These are phyloP conservation scores for Tricholoma hemisulphureum DNA, from an alignment of 768 basidiomycete genomes.

Conservation along the genomic window DNA sequence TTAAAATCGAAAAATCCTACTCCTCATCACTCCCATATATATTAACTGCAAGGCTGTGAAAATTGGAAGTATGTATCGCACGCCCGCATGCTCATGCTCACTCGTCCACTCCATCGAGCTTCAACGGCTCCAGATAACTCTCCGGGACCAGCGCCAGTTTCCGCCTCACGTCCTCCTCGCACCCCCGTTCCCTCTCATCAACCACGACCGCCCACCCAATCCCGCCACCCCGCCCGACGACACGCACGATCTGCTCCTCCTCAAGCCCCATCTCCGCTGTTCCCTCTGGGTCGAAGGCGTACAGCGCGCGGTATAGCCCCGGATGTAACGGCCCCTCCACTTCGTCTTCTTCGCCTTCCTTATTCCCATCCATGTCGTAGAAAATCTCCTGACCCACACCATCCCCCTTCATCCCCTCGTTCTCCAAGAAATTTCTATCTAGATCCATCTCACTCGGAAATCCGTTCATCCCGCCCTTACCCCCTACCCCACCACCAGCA, in stretches of 20 bases:
- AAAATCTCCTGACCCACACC: conserved; percentile 27
- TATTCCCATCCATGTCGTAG: conserved; percentile 13
- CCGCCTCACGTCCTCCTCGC: conserved; percentile 14
- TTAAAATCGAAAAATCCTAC: too few relatives aligned
- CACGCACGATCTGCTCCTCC: conserved; percentile 74
- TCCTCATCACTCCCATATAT: too few relatives aligned
- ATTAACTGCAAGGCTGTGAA: too few relatives aligned
- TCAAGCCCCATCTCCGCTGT: conserved; percentile 79
- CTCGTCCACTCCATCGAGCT: conserved; percentile 40
- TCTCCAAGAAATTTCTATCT: conserved; percentile 45
- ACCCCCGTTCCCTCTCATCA: conserved; percentile 22
- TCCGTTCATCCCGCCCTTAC: conserved; percentile 27
- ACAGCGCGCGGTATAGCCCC: conserved; percentile 75
- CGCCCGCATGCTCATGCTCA: neutral
- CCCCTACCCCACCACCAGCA: conserved; percentile 15
- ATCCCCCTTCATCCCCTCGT: conserved; percentile 29
- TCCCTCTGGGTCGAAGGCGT: conserved; percentile 76
- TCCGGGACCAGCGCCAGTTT: conserved; percentile 76
- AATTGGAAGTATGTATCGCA: neutral
- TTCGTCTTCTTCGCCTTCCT: conserved; percentile 28
- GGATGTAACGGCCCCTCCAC: conserved; percentile 53
- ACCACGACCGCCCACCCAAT: conserved; percentile 80
- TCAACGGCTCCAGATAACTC: conserved; percentile 66
- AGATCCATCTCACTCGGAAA: conserved; percentile 47
- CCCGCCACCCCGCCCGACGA: conserved; percentile 73